Conservation (phyloP, 805 yeast species). For the Yamadazyma paraphyllophila region DNA sequence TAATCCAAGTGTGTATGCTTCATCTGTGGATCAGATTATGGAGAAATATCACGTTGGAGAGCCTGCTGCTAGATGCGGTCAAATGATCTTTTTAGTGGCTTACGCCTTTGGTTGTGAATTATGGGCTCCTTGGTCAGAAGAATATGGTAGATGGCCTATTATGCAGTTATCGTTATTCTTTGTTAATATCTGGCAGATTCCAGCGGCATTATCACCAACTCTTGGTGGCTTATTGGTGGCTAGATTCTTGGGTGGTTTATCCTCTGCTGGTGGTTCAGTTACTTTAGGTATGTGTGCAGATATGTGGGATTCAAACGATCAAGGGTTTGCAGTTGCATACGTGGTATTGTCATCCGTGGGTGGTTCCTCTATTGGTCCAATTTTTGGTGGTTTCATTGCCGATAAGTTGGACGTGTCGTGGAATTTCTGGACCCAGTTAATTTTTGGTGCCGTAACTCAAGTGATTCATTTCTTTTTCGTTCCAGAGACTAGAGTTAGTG, state of each 20-base stretch:
- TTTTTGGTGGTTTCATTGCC: conserved; percentile 32
- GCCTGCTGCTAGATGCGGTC: conserved; percentile 25
- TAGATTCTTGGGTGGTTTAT: conserved; percentile 28
- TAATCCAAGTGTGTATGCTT: conserved; percentile 35
- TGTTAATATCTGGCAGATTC: conserved; percentile 32
- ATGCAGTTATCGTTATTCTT: conserved; percentile 29
- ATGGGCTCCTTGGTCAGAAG: conserved; percentile 39
- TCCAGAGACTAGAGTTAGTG: conserved; percentile 32
- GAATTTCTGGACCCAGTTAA: conserved; percentile 35
- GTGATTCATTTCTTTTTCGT: conserved; percentile 33
- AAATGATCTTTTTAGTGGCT: conserved; percentile 29
- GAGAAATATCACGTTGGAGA: conserved; percentile 22
- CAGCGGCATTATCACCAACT: conserved; percentile 31
- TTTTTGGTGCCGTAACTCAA: conserved; percentile 34
- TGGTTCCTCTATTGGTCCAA: conserved; percentile 29
- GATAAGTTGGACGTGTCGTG: conserved; percentile 32
- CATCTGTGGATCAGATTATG: conserved; percentile 20
- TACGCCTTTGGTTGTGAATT: conserved; percentile 35
- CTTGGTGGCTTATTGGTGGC: conserved; percentile 24
- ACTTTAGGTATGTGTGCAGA: conserved; percentile 35
- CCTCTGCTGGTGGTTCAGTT: conserved; percentile 34
- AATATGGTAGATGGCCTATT: conserved; percentile 33
- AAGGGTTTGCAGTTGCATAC: conserved; percentile 32
- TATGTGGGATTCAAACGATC: conserved; percentile 32
- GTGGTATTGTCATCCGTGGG: conserved; percentile 33